Conservation (phyloP, 2,329 filamentous ascomycete genomes). For the Botryotinia calthae region DNA sequence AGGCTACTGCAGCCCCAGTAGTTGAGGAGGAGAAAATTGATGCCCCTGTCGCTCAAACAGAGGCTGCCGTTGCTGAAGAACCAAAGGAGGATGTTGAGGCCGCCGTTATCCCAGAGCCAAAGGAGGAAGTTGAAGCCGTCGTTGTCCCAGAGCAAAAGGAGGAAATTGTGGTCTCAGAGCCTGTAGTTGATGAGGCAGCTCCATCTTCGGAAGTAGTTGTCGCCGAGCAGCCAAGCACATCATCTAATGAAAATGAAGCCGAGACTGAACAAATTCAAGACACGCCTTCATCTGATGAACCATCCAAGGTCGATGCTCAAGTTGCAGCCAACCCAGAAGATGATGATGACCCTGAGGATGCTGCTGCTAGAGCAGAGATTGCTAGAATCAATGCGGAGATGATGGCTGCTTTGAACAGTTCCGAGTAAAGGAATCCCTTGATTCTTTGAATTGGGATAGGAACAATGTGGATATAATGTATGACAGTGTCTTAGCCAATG, state of each 20-base stretch:
- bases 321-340: not conserved
- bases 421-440: not conserved
- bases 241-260: not conserved
- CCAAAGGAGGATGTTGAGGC: not conserved
- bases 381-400: conserved; percentile 33
- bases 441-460: not conserved
- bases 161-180: not conserved
- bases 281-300: not conserved
- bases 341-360: conserved; percentile 31
- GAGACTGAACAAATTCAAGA: conserved; percentile 4
- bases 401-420: conserved; percentile 24
- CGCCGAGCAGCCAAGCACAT: not conserved
- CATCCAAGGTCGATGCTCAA: not conserved
- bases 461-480: not conserved
- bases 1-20: not conserved
- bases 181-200: conserved; percentile 7
- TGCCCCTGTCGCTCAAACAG: not conserved
- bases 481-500: not conserved
- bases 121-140: not conserved
- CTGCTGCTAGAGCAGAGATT: conserved; percentile 32
- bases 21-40: conserved; percentile 8
- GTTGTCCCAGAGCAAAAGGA: not conserved
- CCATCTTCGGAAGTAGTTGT: not conserved
- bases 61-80: conserved; percentile 3
- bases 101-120: not conserved